A percentile compares a stretch with the other conserved stretches of the same genome.
Conservation (phyloP, 169 alveolate genomes). For the Eimeria brunetti region DNA sequence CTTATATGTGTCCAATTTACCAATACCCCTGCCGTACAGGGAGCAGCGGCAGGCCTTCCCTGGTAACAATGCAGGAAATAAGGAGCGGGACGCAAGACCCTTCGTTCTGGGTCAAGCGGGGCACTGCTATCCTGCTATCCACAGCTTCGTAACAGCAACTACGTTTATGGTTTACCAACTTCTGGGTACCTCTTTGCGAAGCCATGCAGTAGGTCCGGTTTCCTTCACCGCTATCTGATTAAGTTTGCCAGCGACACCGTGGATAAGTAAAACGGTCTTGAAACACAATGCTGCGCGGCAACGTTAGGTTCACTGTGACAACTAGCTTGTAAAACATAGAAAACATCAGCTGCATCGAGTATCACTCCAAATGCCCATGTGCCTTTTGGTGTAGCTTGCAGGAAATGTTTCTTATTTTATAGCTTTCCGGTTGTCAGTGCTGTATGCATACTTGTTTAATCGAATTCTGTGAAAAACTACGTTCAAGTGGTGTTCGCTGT, state of each 20-base stretch:
- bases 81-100: slow-evolving; percentile 88
- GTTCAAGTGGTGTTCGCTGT: background rate
- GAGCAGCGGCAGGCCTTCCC: slow-evolving; percentile 91
- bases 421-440: background rate
- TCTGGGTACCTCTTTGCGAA: background rate
- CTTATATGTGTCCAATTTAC: slow-evolving; percentile 95
- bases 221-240: background rate
- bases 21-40: slow-evolving; percentile 89
- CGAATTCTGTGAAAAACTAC: background rate
- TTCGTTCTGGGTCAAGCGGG: slow-evolving; percentile 95
- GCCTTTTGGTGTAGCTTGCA: background rate
- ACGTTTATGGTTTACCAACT: background rate
- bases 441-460: background rate
- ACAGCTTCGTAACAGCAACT: slow-evolving; percentile 21
- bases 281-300: background rate
- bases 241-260: background rate
- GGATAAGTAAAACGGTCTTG: background rate
- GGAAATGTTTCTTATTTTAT: background rate
- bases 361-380: background rate
- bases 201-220: background rate
- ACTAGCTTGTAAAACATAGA: background rate
- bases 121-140: slow-evolving; percentile 94
- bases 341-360: background rate
- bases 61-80: slow-evolving; percentile 88
- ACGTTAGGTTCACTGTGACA: background rate